Base-by-base conservation (phyloP, 169 alveolate genomes). In the Cyclospora cayetanensis region DNA sequence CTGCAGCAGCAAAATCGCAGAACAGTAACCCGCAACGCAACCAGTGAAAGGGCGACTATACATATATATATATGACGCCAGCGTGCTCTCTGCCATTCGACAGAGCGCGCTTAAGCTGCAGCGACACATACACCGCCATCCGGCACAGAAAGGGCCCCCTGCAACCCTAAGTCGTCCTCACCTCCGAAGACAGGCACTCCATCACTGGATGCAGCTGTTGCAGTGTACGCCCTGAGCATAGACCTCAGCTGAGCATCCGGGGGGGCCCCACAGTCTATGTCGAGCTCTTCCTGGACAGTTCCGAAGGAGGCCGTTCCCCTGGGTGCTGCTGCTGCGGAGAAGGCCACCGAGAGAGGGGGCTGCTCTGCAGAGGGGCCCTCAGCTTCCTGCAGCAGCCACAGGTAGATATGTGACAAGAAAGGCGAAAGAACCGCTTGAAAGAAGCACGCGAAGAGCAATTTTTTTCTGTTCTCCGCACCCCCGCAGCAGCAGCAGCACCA, bases 401-500 rank as follows among this genome's bases (percentile, higher is more conserved):
- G 15, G 15, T 15, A 46, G 15, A 46, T 46, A 46, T 46, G 15
- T 15, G 15, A 11, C 60, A 46, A 46, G 60, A 46, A 46, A 11
- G 15, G 60, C 60, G 60, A 46, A 15, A 15, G n/a, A 46, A 46
- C 60, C 60, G n/a, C 60, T 15, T 15, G 15, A 46, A 46, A 46
- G 60, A 15, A 46, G 60, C 60, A 46, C 60, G n/a, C n/a, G n/a
- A n/a, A n/a, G n/a, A n/a, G n/a, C n/a, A n/a, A n/a, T n/a, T n/a
- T n/a, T n/a, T n/a, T n/a, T n/a, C n/a, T n/a, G n/a, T n/a, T n/a
- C n/a, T n/a, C n/a, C n/a, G n/a, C 15, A 15, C 60, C 7, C n/a
- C 60, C 7, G 60, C 70, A 55, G 70, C 70, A 55, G 70, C 70
- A 55, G 70, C 70, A 55, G 70, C 70, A 55, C 7, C 70, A 55